phyloP scores from a whole-genome alignment of 176 grass and related monocot genomes.

The Puccinellia tenuiflora region DNA sequence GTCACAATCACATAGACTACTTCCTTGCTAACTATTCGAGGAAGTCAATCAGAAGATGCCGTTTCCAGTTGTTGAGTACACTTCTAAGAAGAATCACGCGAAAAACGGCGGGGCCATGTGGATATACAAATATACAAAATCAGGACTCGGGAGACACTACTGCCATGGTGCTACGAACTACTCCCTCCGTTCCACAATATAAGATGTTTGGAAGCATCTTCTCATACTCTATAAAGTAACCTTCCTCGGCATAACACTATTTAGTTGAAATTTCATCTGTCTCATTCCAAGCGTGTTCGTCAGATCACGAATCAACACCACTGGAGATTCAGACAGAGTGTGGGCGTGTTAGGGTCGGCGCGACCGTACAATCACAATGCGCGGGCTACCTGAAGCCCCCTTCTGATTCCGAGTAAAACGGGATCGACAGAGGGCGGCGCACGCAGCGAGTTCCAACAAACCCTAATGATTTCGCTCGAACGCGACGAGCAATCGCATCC shows the following conservation, averaged over 20 bases:
- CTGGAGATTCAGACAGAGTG: background rate
- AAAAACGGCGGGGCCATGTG: background rate
- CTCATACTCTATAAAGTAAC: background rate
- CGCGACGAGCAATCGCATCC: background rate
- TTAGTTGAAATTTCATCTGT: background rate
- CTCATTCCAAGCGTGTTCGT: background rate
- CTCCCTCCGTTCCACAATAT: too few species aligned
- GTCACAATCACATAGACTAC: background rate
- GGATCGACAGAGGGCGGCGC: background rate
- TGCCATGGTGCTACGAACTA: background rate
- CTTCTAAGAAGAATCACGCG: background rate
- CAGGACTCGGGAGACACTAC: background rate
- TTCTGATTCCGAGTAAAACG: background rate
- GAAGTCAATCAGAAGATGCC: background rate
- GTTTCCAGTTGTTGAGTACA: background rate
- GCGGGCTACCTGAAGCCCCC: background rate
- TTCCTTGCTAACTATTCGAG: background rate
- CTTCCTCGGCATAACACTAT: too few species aligned
- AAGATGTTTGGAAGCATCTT: background rate
- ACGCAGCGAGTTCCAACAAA: background rate
- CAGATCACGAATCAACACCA: background rate
- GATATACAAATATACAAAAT: background rate
- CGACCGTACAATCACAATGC: background rate
- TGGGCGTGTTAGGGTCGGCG: background rate
- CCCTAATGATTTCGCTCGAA: background rate